phyloP scores from a whole-genome alignment of 2,329 filamentous ascomycete genomes.

The Ceratocystis variospora region DNA sequence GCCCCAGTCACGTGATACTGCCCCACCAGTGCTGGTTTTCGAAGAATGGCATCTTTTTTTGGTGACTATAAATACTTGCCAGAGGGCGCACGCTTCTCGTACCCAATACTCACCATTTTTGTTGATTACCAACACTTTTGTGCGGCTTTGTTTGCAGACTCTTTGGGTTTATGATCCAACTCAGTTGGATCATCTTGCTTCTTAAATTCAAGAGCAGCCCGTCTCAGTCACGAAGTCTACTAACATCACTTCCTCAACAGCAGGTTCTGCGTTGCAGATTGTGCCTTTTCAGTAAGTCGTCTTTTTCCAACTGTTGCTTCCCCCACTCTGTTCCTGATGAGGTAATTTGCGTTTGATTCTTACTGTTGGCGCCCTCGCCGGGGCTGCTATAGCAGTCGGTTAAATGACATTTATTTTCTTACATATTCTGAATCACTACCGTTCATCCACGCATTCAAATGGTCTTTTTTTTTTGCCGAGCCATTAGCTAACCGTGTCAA shows the following conservation, averaged over 20 bases:
- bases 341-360: slow-evolving; percentile 98
- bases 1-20: neutral
- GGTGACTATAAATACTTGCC: slow-evolving; percentile 4
- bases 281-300: slow-evolving; percentile 21
- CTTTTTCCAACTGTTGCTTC: slow-evolving; percentile 16
- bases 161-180: neutral
- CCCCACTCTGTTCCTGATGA: slow-evolving; percentile 52
- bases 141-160: neutral
- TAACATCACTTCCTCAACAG: neutral
- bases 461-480: neutral
- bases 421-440: slow-evolving; percentile 83
- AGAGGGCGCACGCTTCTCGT: neutral
- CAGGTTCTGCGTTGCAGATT: neutral
- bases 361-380: slow-evolving; percentile 74
- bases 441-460: neutral
- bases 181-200: neutral
- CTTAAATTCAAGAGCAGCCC: neutral
- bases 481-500: neutral
- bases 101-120: neutral
- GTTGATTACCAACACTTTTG: neutral
- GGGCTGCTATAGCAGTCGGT: slow-evolving; percentile 65
- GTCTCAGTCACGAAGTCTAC: neutral
- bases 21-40: slow-evolving; percentile 20
- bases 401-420: slow-evolving; percentile 88
- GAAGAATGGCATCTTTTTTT: slow-evolving; percentile 24